Evolutionary conservation across 495 filamentous ascomycete species (phyloP).

Genomic region (Evernia prunastri): DNA sequence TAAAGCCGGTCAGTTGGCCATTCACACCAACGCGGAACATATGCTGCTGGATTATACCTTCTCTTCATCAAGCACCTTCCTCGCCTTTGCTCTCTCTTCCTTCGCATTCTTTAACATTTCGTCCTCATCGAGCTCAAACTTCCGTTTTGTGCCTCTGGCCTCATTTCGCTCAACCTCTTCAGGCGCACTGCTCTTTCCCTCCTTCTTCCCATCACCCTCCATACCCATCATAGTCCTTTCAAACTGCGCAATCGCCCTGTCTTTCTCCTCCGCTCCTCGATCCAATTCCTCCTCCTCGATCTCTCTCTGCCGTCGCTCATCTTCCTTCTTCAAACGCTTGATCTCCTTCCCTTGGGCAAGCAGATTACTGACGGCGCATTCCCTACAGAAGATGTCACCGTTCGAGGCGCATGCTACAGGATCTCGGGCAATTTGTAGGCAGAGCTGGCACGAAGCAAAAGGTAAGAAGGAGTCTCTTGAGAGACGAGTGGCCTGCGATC

Average conservation of each 20-base stretch:
- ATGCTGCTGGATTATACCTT: constrained; percentile 46
- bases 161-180: constrained; percentile 44
- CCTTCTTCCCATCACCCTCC: constrained; percentile 17
- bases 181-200: constrained; percentile 28
- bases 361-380: constrained; percentile 88
- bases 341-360: constrained; percentile 90
- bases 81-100: constrained; percentile 63
- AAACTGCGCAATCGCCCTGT: constrained; percentile 54
- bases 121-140: constrained; percentile 77
- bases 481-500: constrained; percentile 75
- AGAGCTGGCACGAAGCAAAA: constrained; percentile 85
- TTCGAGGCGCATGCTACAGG: constrained; percentile 68
- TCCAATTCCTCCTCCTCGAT: constrained; percentile 45
- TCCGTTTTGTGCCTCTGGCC: constrained; percentile 54
- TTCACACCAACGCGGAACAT: not conserved
- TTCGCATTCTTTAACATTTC: constrained; percentile 65
- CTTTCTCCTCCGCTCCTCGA: constrained; percentile 52
- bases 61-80: constrained; percentile 62
- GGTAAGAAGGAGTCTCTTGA: constrained; percentile 88
- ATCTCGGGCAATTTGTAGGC: constrained; percentile 72
- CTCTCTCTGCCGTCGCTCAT: constrained; percentile 52
- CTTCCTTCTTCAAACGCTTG: constrained; percentile 65
- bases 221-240: constrained; percentile 41
- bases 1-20: constrained; percentile 13
- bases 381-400: constrained; percentile 93